These are phyloP conservation scores for Zasmidium angulare DNA, from an alignment of 2,329 filamentous ascomycete genomes.

Conservation along the genomic window DNA sequence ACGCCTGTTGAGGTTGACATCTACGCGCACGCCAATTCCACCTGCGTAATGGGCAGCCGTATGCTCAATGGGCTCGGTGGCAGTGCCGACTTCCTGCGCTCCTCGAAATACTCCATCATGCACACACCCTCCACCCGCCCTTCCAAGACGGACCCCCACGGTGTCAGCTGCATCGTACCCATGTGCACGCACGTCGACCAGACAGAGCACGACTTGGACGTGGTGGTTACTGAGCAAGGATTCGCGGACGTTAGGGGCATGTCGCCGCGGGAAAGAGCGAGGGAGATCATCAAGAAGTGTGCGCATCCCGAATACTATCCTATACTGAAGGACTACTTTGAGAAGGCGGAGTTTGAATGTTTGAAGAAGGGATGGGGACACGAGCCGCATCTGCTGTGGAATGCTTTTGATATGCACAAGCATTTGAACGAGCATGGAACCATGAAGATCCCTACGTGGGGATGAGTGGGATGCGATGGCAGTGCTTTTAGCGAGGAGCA, in stretches of 20 bases:
- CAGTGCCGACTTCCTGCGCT: slow-evolving; percentile 77
- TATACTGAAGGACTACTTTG: slow-evolving; percentile 78
- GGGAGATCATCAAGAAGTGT: slow-evolving; percentile 84
- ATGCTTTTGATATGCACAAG: slow-evolving; percentile 86
- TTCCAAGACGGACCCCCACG: slow-evolving; percentile 77
- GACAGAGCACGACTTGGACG: slow-evolving; percentile 88
- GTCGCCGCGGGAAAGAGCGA: slow-evolving; percentile 73
- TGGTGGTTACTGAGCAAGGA: slow-evolving; percentile 77
- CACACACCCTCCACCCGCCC: slow-evolving; percentile 82
- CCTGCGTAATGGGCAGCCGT: slow-evolving; percentile 82
- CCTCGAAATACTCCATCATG: slow-evolving; percentile 85
- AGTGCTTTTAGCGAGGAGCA: slow-evolving; percentile 2
- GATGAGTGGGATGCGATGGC: background rate
- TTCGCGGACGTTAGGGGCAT: slow-evolving; percentile 83
- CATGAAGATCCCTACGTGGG: slow-evolving; percentile 78
- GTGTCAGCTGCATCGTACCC: slow-evolving; percentile 84
- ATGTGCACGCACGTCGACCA: slow-evolving; percentile 92
- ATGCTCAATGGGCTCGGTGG: slow-evolving; percentile 87
- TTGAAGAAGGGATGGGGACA: slow-evolving; percentile 84
- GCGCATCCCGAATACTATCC: slow-evolving; percentile 81
- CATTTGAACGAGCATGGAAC: slow-evolving; percentile 78
- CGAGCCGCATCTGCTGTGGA: slow-evolving; percentile 83
- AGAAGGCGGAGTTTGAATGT: slow-evolving; percentile 83
- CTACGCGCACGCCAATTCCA: slow-evolving; percentile 89
- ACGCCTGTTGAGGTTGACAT: slow-evolving; percentile 93